Percentiles rank a stretch among this genome's conserved stretches.
Conservation (phyloP, 805 yeast species). For the Yarrowia hollandica region DNA sequence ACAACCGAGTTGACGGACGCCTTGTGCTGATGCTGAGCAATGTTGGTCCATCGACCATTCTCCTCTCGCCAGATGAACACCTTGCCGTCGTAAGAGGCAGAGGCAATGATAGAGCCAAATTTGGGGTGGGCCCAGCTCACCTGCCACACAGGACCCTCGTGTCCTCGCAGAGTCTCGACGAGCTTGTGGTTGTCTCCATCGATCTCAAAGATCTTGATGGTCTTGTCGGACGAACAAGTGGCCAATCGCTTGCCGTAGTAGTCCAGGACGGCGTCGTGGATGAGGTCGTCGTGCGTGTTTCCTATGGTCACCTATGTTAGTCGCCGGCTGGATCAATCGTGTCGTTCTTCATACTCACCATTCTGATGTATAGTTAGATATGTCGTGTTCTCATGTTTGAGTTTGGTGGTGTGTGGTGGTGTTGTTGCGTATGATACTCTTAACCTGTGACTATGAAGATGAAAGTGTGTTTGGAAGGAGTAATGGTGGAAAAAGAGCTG, state of each 20-base stretch:
- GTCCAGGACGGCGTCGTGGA: slow-evolving; percentile 96
- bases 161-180: slow-evolving; percentile 83
- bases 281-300: slow-evolving; percentile 87
- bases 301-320: slow-evolving; percentile 68
- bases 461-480: neutral
- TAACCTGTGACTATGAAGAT: slow-evolving; percentile 16
- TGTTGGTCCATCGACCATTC: slow-evolving; percentile 80
- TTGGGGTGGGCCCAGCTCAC: slow-evolving; percentile 99
- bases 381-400: slow-evolving; percentile 29
- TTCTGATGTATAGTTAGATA: slow-evolving; percentile 20
- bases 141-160: slow-evolving; percentile 99
- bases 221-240: slow-evolving; percentile 92
- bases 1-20: slow-evolving; percentile 92
- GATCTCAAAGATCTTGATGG: slow-evolving; percentile 90
- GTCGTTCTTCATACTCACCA: slow-evolving; percentile 14
- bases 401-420: slow-evolving; percentile 11
- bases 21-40: slow-evolving; percentile 85
- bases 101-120: slow-evolving; percentile 91
- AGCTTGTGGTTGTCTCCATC: slow-evolving; percentile 81
- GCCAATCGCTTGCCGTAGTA: slow-evolving; percentile 96
- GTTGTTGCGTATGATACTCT: neutral
- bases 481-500: neutral
- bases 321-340: neutral
- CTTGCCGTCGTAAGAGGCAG: slow-evolving; percentile 93
- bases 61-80: slow-evolving; percentile 95